These are phyloP conservation scores for Barnettozyma sp. DNA, from an alignment of 805 yeast genomes.

Conservation along the genomic window DNA sequence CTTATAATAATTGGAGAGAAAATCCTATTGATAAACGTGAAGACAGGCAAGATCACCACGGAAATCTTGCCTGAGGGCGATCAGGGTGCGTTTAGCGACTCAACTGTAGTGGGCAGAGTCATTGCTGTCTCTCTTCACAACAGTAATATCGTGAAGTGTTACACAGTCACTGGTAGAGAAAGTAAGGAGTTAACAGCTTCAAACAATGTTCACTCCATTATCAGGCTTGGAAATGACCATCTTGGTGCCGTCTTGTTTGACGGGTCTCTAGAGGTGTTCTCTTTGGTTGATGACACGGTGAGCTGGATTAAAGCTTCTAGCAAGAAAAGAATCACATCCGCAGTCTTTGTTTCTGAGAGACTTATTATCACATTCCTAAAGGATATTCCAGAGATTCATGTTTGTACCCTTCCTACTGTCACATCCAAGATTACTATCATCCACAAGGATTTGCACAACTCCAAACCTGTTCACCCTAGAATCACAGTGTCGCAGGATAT, in stretches of 20 bases:
- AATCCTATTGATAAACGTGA: not conserved
- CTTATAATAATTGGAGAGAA: conserved; percentile 1
- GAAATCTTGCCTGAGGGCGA: no score
- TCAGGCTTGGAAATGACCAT: not conserved
- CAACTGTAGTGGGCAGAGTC: not conserved
- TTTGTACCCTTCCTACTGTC: no score
- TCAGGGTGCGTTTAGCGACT: not conserved
- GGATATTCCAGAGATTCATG: no score
- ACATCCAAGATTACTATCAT: no score
- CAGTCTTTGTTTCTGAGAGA: not conserved
- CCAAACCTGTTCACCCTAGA: conserved; percentile 1
- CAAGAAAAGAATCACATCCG: not conserved
- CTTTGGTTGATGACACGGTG: not conserved
- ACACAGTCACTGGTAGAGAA: not conserved
- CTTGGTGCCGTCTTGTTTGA: not conserved
- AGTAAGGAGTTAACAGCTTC: not conserved
- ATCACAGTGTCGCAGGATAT: conserved; percentile 2
- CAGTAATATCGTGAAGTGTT: not conserved
- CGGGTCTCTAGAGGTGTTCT: not conserved
- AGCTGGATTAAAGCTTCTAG: not conserved
- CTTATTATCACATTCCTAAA: no score
- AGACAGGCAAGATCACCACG: not conserved
- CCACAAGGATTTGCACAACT: no score
- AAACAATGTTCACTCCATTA: not conserved
- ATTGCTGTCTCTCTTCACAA: conserved; percentile 1